These are phyloP conservation scores for Aspergillus uvarum DNA, from an alignment of 2,329 filamentous ascomycete species.

Conservation along the genomic window DNA sequence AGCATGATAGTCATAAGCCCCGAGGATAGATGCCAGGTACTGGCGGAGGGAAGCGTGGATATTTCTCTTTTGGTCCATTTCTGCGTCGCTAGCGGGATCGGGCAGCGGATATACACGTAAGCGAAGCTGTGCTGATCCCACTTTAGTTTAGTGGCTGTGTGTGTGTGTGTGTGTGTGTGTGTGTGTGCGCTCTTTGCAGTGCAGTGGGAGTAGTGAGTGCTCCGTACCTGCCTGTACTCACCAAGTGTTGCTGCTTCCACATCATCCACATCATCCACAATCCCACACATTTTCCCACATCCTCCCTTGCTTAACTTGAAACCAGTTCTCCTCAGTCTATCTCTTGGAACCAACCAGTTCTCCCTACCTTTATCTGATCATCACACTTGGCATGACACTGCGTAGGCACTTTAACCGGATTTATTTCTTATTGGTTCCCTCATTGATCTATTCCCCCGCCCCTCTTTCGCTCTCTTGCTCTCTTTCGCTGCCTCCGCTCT, in stretches of 20 bases:
- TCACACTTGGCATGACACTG: not conserved
- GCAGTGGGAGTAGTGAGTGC: no score
- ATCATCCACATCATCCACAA: not conserved
- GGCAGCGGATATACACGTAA: conserved; percentile 17
- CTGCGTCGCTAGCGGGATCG: conserved; percentile 17
- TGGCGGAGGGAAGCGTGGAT: conserved; percentile 14
- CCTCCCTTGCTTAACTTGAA: not conserved
- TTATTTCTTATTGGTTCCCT: not conserved
- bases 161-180: not conserved
- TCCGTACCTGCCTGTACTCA: no score
- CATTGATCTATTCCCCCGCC: no score
- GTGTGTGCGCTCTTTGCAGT: no score
- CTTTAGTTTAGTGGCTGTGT: not conserved
- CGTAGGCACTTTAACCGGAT: not conserved
- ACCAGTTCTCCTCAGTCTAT: conserved; percentile 4
- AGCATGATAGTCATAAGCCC: not conserved
- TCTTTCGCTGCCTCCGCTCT: not conserved
- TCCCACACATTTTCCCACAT: not conserved
- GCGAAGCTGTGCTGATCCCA: conserved; percentile 9
- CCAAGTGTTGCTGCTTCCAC: no score
- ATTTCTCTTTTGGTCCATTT: conserved; percentile 19
- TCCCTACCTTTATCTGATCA: conserved; percentile 4
- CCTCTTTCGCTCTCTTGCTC: no score
- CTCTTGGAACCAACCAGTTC: not conserved
- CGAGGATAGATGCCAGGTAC: not conserved